These are phyloP conservation scores for Cicer pinnatifidum DNA, from an alignment of 306 rosid species.

Conservation along the genomic window DNA sequence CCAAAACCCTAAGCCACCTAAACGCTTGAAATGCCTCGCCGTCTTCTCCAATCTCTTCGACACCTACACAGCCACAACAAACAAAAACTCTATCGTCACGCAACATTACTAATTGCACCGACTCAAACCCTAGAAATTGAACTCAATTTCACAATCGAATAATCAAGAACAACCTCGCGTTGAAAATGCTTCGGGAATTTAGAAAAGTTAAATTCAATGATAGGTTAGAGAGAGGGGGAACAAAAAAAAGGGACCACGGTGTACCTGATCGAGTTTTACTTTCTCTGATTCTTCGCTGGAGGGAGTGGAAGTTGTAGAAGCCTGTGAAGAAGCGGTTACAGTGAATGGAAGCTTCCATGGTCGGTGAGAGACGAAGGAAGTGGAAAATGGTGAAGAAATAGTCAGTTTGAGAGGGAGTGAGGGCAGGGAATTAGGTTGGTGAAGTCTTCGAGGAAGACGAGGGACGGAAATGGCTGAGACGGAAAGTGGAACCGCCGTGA, in stretches of 20 bases:
- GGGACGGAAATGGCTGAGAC: slow-evolving; percentile 34
- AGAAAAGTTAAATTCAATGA: not conserved
- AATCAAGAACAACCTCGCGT: slow-evolving; percentile 9
- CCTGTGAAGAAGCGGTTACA: slow-evolving; percentile 55
- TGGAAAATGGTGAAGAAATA: slow-evolving; percentile 40
- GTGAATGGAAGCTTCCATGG: slow-evolving; percentile 48
- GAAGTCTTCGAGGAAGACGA: slow-evolving; percentile 42
- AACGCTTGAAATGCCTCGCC: slow-evolving; percentile 87
- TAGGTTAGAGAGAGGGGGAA: not conserved
- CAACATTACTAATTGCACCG: not conserved
- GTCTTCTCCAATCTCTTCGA: slow-evolving; percentile 87
- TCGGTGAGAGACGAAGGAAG: slow-evolving; percentile 36
- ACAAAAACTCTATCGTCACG: slow-evolving; percentile 15
- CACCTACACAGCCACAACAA: slow-evolving; percentile 58
- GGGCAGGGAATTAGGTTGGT: slow-evolving; percentile 41
- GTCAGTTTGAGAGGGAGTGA: slow-evolving; percentile 37
- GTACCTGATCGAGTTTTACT: slow-evolving; percentile 84
- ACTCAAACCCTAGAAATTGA: slow-evolving; percentile 39
- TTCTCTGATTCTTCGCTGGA: slow-evolving; percentile 69
- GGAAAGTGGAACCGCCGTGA: slow-evolving; percentile 40
- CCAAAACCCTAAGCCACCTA: slow-evolving; percentile 93
- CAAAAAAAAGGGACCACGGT: not conserved
- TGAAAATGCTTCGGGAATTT: not conserved
- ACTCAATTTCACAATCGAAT: slow-evolving; percentile 2
- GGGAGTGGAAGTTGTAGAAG: slow-evolving; percentile 54